Percentiles rank a stretch among this genome's conserved stretches.
Evolutionary conservation across 768 basidiomycete species (phyloP).

Genomic region (Kwoniella bestiolae): DNA sequence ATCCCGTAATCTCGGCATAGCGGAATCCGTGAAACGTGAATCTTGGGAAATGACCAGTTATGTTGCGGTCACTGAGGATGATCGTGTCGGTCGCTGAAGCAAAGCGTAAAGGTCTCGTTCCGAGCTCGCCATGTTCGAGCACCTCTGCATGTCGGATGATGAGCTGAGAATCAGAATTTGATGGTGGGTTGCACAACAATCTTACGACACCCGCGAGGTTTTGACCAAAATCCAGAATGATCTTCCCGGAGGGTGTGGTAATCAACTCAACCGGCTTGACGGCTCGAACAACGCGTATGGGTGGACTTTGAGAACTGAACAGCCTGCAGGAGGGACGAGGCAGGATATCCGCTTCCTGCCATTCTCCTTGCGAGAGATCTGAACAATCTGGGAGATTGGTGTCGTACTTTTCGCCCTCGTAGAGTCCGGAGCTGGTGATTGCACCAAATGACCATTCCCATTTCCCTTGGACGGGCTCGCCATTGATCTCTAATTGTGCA

Average conservation of each 20-base stretch:
- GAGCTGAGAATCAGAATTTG: slow-evolving; percentile 10
- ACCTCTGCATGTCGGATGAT: slow-evolving; percentile 50
- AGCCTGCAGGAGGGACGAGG: slow-evolving; percentile 25
- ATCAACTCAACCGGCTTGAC: slow-evolving; percentile 33
- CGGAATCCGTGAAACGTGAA: slow-evolving; percentile 55
- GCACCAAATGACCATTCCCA: slow-evolving; percentile 30
- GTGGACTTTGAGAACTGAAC: slow-evolving; percentile 27
- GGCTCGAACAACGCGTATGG: slow-evolving; percentile 17
- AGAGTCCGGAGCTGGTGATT: slow-evolving; percentile 31
- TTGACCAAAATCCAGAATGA: slow-evolving; percentile 53
- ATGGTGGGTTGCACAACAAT: slow-evolving; percentile 16
- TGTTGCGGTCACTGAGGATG: slow-evolving; percentile 15
- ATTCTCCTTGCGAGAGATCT: slow-evolving; percentile 1
- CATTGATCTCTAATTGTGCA: slow-evolving; percentile 43
- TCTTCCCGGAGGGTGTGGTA: slow-evolving; percentile 46
- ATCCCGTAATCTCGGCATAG: slow-evolving; percentile 43
- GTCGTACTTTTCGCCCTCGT: slow-evolving; percentile 42
- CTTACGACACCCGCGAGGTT: slow-evolving; percentile 50
- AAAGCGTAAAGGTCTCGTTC: slow-evolving; percentile 40
- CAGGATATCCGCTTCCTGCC: slow-evolving; percentile 6
- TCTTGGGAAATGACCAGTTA: slow-evolving; percentile 41
- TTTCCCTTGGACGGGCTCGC: slow-evolving; percentile 9
- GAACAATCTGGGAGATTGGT: slow-evolving; percentile 2
- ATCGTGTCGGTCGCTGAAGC: slow-evolving; percentile 36
- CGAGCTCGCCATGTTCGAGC: slow-evolving; percentile 51